Base-by-base conservation (phyloP, 352 stramenopile genomes). In the Phytophthora meadii region DNA sequence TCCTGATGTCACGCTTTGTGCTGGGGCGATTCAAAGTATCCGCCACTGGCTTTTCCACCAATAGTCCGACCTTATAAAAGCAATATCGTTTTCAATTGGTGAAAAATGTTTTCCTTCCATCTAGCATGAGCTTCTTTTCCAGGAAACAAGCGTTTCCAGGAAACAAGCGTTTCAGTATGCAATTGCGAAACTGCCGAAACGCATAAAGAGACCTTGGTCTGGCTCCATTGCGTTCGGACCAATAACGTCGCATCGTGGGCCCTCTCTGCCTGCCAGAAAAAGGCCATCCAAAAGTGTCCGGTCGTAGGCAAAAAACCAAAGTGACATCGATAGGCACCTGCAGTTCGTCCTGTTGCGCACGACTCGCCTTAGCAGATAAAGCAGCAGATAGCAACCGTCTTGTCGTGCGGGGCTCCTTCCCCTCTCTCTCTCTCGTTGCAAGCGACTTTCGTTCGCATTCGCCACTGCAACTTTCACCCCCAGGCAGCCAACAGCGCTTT, bases 241-340 rank as follows among this genome's bases (percentile, higher is more conserved):
- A 74, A 74, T 74, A 50, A 30, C 67, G 67, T 72, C 67, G 64
- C 54, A 61, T 74, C 45, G 66, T 71, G 47, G 17, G 30, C 27
- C 47, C 49, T 58, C 56, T 63, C 51, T 59, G 45, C 57, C 42
- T 39, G 54, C 8, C 36, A 25, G 67, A 45, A 69, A 54, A 54
- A 54, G 48, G 47, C 24, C 28, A 22, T 4, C 32, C 12, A 49
- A 30, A 14, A 66, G 44, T 68, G 65, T 65, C 58, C 65, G 40
- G 51, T 68, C 59, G 59, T 61, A 41, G 52, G 57, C 48, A 34
- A 50, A 55, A 44, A 9, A 9, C 25, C 27, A 41, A 61, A 46
- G 52, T 45, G 46, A 41, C 30, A 44, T 22, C 50, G 30, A 32
- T 19, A 44, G 40, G 37, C 51, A 58, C 27, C 19, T 54, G 39